Base-by-base conservation (phyloP, 148 eudicot genomes). In the Vaccinium macrocarpon region DNA sequence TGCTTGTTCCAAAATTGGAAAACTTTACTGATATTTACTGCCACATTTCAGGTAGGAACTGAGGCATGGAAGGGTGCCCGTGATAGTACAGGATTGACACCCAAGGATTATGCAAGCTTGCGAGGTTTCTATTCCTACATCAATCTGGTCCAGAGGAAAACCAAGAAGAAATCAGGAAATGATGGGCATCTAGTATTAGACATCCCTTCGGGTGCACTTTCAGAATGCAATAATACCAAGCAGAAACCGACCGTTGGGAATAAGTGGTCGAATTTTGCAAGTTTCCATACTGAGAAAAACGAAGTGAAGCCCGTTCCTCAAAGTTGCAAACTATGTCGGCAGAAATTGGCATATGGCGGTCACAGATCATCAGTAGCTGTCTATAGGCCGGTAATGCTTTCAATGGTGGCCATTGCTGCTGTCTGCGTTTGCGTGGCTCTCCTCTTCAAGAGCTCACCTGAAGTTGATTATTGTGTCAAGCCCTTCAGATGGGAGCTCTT, bases 351-450 rank as follows among this genome's bases (percentile, higher is more conserved):
- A 57, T 91, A 86, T 80, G 88, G 88, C 25, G 82, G 79, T 23
- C 13, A 79, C 32, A 86, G 90, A 86, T 61, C 92, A 48, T 89
- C 94, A 3, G 59, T 93, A 29, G 85, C 83, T 32, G 77, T 89
- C 48, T 93, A 85, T 84, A 91, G 90, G 83, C 98, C 99, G 3
- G 92, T 91, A 21, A 92, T 97, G 95, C 88, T 97, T 25, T 93
- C 99, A 1, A 89, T 97, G 91, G 90, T 97, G 61, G 89, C 93
- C 23, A 91, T 97, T 66, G 98, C 99, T 49, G 98, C 97, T 32
- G 96, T 94, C 15, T 95, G 99, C 76, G 98, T 97, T 11, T 95
- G 99, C 61, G 93, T 90, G 3, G 98, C 98, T 81, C 85, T 97
- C 87, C 90, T 93, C 68, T 97, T 97, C 91, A 97, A 94, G 84